These are phyloP conservation scores for Camelina laxa DNA, from an alignment of 345 rosid species.

Conservation along the genomic window DNA sequence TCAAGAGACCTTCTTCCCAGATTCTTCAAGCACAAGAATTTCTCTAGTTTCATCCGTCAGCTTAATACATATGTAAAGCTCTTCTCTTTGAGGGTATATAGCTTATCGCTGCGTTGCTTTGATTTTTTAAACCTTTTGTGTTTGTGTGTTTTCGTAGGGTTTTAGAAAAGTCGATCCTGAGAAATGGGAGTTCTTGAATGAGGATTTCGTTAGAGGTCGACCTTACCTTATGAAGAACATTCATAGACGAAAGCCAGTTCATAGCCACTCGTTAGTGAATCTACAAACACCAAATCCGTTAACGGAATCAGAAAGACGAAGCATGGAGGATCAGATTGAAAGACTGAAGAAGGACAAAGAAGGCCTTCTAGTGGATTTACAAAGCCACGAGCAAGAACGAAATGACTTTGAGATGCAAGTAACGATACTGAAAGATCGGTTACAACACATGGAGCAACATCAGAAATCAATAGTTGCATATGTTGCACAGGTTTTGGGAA, in stretches of 20 bases:
- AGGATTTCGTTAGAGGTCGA: constrained; percentile 76
- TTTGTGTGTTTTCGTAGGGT: constrained; percentile 54
- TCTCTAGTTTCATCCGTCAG: constrained; percentile 97
- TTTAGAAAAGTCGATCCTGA: constrained; percentile 85
- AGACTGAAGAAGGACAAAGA: constrained; percentile 65
- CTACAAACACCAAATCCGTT: constrained; percentile 62
- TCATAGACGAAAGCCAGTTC: constrained; percentile 89
- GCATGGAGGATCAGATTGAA: constrained; percentile 65
- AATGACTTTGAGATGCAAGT: constrained; percentile 63
- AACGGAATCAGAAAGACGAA: constrained; percentile 69
- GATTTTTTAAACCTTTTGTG: not conserved
- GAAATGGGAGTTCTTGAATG: constrained; percentile 94
- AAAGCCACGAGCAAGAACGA: constrained; percentile 61
- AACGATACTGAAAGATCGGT: constrained; percentile 62
- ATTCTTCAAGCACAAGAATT: constrained; percentile 90
- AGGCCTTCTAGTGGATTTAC: constrained; percentile 55
- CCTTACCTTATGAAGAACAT: constrained; percentile 85
- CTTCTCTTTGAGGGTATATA: not conserved
- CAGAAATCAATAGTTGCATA: constrained; percentile 63
- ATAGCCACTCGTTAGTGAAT: constrained; percentile 78
- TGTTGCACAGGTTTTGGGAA: constrained; percentile 60
- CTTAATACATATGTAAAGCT: constrained; percentile 86
- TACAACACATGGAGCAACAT: constrained; percentile 61
- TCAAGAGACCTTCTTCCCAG: constrained; percentile 76
- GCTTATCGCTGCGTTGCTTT: not conserved